A percentile compares a stretch with the other conserved stretches of the same genome.
These are phyloP conservation scores for Papilionanthe hybrid DNA, from an alignment of 116 monocot genomes.

Conservation along the genomic window DNA sequence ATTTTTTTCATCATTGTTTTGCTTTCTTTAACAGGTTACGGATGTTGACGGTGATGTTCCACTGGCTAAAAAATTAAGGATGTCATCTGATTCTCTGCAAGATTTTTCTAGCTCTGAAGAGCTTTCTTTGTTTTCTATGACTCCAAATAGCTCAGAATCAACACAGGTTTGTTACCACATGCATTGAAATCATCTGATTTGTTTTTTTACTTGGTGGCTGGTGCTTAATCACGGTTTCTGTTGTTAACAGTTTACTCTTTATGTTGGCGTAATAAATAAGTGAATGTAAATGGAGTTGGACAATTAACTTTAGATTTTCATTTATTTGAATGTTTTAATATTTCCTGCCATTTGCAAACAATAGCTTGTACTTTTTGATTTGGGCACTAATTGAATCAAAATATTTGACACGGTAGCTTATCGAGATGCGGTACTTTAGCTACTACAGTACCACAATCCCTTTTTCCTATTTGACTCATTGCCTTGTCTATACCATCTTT, in stretches of 20 bases:
- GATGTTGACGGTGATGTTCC: constrained; percentile 73
- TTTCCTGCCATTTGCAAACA: neutral
- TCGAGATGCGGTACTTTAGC: too few relatives aligned
- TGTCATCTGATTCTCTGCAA: constrained; percentile 65
- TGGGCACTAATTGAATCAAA: neutral
- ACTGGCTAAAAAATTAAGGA: constrained; percentile 54
- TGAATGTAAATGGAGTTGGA: neutral
- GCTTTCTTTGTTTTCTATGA: constrained; percentile 67
- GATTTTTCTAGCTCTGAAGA: constrained; percentile 70
- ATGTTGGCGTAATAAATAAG: neutral
- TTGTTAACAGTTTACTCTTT: neutral
- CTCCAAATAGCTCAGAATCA: constrained; percentile 64
- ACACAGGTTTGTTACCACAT: constrained; percentile 46
- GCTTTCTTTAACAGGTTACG: constrained; percentile 30
- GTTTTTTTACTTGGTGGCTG: neutral
- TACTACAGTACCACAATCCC: too few relatives aligned
- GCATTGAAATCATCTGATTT: neutral
- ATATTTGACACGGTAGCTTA: neutral
- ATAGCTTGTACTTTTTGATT: neutral
- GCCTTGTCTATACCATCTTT: too few relatives aligned
- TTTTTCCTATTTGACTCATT: too few relatives aligned
- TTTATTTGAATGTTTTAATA: neutral
- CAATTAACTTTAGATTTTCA: neutral
- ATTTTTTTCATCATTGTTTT: neutral
- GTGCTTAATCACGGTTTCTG: neutral